These are phyloP conservation scores for Tricholoma bakamatsutake DNA, from an alignment of 768 basidiomycete genomes.

Conservation along the genomic window DNA sequence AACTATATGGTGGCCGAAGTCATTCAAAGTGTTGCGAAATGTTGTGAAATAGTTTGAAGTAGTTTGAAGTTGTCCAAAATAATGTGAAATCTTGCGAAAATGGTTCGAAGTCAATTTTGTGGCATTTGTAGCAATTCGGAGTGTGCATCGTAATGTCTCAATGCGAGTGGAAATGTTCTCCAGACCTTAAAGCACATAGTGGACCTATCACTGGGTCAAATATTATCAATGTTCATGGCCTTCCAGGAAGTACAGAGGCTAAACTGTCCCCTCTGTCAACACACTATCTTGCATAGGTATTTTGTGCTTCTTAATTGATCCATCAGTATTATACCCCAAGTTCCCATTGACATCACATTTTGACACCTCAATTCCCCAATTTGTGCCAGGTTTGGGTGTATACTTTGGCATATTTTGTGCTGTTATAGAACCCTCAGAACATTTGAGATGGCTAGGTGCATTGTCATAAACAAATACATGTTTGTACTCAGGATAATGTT, in stretches of 20 bases:
- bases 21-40: too few relatives aligned
- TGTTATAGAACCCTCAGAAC: background rate
- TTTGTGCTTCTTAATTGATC: background rate
- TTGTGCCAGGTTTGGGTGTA: background rate
- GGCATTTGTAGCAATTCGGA: too few relatives aligned
- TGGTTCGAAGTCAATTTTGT: too few relatives aligned
- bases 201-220: too few relatives aligned
- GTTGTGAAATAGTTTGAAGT: too few relatives aligned
- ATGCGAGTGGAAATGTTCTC: too few relatives aligned
- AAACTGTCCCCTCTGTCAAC: background rate
- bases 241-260: background rate
- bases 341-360: background rate
- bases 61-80: too few relatives aligned
- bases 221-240: background rate
- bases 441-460: background rate
- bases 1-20: too few relatives aligned
- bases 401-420: background rate
- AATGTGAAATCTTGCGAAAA: too few relatives aligned
- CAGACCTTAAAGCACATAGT: too few relatives aligned
- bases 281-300: background rate
- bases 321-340: background rate
- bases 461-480: background rate
- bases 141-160: too few relatives aligned
- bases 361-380: background rate
- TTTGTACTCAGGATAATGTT: background rate